Evolutionary conservation across 2,329 filamentous ascomycete species (phyloP), one percentile per base, ranked within the genome.

Genomic region (Aspergillus transmontanensis): DNA sequence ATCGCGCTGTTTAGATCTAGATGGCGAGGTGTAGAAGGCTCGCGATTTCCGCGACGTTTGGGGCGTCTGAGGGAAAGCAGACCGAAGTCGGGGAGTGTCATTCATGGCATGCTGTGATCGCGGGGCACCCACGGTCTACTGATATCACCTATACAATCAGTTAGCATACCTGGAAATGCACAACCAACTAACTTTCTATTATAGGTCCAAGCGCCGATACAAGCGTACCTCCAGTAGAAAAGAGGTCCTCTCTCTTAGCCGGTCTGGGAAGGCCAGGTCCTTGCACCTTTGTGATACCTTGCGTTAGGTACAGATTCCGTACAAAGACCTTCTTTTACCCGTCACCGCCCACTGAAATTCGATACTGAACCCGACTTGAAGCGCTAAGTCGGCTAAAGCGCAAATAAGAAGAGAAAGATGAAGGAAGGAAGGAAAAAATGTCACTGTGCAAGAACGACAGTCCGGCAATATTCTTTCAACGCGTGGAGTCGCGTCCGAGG

Each of bases 61-160:
- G 73, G 91, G 92, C 71, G 91, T 94, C 74, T 87, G 84, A 76
- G 92, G 92, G 76, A 89, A 95, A 75, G 90, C 90, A 85, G 91
- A 93, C 82, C 90, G 88, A 82, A 93, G 84, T 82, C 89, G 90
- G 80, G 90, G 92, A 83, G 91, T 95, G 79, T 84, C 86, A 86
- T 88, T 92, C 92, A 94, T 94, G 81, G 87, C 88, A 90, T 90
- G 76, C 78, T 81, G 78, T 73, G 72, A 68, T 71, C 65, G 66
- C 66, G 62, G 63, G 63, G 58, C 64, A 61, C 57, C 64, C 53
- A 59, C 63, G 58, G 46, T 46, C 30, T 34, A 34, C 53, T 57
- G 32, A 57, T 54, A 62, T 61, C 26, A 58, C 59, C 48, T 58
- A 55, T 64, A 53, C 28, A 34, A 45, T 59, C 46, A 41, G 34